phyloP scores from a whole-genome alignment of 805 yeast species.

The Saitoella complicata region DNA sequence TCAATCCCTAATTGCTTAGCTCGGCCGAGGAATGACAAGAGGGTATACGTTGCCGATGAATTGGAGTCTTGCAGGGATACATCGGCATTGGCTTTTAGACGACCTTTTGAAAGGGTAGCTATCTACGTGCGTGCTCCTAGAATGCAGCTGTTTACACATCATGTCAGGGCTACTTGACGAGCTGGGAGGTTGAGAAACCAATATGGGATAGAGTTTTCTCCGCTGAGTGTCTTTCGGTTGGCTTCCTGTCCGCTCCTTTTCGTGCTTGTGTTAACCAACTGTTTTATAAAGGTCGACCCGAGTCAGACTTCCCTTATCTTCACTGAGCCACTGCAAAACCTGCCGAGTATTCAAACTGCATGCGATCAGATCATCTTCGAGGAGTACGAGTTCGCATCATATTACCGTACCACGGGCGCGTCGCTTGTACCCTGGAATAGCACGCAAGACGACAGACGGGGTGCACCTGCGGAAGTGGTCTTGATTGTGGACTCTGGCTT shows the following conservation, averaged over 20 bases:
- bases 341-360: conserved; percentile 66
- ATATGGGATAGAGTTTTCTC: conserved; percentile 76
- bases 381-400: conserved; percentile 65
- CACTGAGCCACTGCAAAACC: conserved; percentile 66
- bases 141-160: neutral
- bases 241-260: conserved; percentile 1
- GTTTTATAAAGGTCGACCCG: conserved; percentile 19
- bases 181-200: conserved; percentile 81
- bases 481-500: conserved; percentile 80
- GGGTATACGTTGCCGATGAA: conserved; percentile 58
- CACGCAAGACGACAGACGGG: neutral
- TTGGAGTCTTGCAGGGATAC: conserved; percentile 45
- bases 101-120: conserved; percentile 57
- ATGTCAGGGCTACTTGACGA: conserved; percentile 52
- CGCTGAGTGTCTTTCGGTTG: conserved; percentile 22
- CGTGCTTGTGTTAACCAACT: conserved; percentile 8
- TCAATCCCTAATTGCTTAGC: conserved; percentile 54
- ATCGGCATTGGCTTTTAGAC: conserved; percentile 51
- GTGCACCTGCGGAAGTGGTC: conserved; percentile 35
- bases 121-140: neutral
- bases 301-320: conserved; percentile 44
- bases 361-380: conserved; percentile 89
- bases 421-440: conserved; percentile 7
- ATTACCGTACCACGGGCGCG: conserved; percentile 44
- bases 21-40: conserved; percentile 52